Evolutionary conservation across 2,329 filamentous ascomycete genomes (phyloP).

Genomic region (Ceratocystis destructans): DNA sequence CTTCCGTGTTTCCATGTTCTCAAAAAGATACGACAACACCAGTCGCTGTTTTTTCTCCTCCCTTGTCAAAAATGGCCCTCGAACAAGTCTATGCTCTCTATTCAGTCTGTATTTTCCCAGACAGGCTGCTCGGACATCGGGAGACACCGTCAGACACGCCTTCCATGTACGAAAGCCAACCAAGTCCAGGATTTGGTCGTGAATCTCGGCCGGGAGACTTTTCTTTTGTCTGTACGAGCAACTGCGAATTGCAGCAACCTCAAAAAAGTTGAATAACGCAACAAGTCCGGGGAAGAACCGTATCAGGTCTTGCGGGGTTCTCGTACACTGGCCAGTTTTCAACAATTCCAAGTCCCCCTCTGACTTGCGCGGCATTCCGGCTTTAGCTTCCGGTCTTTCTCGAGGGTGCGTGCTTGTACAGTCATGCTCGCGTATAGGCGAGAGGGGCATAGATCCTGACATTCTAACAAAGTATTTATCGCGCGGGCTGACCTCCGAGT

Average conservation of each 20-base stretch:
- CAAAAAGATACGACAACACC: background rate
- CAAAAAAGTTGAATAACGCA: background rate
- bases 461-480: background rate
- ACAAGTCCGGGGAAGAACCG: background rate
- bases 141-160: background rate
- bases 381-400: slow-evolving; percentile 16
- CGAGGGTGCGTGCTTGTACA: slow-evolving; percentile 20
- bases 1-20: background rate
- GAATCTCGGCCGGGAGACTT: background rate
- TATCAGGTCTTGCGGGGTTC: background rate
- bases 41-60: background rate
- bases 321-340: background rate
- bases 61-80: background rate
- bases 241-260: background rate
- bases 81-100: background rate
- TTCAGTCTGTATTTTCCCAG: background rate
- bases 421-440: background rate
- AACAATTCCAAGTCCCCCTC: background rate
- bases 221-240: background rate
- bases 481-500: background rate
- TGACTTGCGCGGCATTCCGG: background rate
- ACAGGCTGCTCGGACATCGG: background rate
- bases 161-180: background rate
- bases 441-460: background rate
- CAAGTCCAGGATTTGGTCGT: background rate